A percentile compares a stretch with the other conserved stretches of the same genome.
Evolutionary conservation across 805 yeast species (phyloP).

Genomic region (Yarrowia sp.): DNA sequence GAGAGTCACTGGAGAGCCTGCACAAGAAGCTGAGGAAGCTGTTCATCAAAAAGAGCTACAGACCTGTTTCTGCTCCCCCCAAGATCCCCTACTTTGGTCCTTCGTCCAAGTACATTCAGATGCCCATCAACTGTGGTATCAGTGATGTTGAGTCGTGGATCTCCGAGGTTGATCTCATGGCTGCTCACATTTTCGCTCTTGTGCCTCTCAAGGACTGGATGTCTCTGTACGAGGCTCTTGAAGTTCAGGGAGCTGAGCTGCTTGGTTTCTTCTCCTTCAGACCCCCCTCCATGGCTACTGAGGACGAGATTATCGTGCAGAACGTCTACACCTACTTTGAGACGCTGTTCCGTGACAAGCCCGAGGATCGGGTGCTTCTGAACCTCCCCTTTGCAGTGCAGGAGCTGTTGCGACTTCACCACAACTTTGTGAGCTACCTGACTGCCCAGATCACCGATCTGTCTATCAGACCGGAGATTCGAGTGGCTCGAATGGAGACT

Average conservation of each 20-base stretch:
- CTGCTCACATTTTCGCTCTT: slow-evolving; percentile 62
- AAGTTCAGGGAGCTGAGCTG: slow-evolving; percentile 67
- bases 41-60: slow-evolving; percentile 53
- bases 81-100: slow-evolving; percentile 43
- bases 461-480: slow-evolving; percentile 60
- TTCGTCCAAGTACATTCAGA: slow-evolving; percentile 29
- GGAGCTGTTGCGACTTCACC: slow-evolving; percentile 69
- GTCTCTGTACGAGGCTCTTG: slow-evolving; percentile 72
- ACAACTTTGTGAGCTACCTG: slow-evolving; percentile 69
- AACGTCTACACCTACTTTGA: slow-evolving; percentile 77
- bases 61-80: slow-evolving; percentile 48
- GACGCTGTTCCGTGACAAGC: slow-evolving; percentile 57
- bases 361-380: slow-evolving; percentile 54
- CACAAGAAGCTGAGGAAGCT: slow-evolving; percentile 72
- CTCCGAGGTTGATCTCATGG: slow-evolving; percentile 66
- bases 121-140: slow-evolving; percentile 40
- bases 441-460: slow-evolving; percentile 69
- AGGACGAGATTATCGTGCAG: slow-evolving; percentile 65
- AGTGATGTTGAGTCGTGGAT: slow-evolving; percentile 63
- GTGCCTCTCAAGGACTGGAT: slow-evolving; percentile 80
- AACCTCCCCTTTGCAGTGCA: slow-evolving; percentile 74
- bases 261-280: slow-evolving; percentile 64
- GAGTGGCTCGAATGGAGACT: slow-evolving; percentile 73
- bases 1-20: slow-evolving; percentile 50
- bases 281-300: slow-evolving; percentile 51